Evolutionary conservation across 768 basidiomycete species (phyloP).

Genomic region (Podaxis sp.): DNA sequence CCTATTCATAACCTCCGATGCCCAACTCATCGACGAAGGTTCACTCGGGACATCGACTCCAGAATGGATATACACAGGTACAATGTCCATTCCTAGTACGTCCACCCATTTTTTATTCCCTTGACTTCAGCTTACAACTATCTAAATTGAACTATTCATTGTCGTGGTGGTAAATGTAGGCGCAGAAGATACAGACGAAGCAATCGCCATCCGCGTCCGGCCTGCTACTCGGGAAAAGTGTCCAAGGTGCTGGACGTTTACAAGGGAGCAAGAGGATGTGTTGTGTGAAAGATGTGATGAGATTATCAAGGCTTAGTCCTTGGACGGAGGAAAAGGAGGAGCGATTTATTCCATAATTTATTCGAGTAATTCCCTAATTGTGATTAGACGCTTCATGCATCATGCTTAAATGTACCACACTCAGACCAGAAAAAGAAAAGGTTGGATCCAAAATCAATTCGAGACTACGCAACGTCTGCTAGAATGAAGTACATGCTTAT

Average conservation of each 20-base stretch:
- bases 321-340: background rate
- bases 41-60: conserved; percentile 39
- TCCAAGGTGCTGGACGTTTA: conserved; percentile 89
- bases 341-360: background rate
- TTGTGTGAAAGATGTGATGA: conserved; percentile 67
- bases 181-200: conserved; percentile 28
- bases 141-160: too few relatives aligned
- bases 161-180: background rate
- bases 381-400: background rate
- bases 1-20: conserved; percentile 82
- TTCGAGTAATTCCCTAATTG: background rate
- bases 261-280: conserved; percentile 44
- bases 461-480: too few relatives aligned
- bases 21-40: conserved; percentile 46
- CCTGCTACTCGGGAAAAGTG: conserved; percentile 72
- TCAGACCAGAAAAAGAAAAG: too few relatives aligned
- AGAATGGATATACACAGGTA: conserved; percentile 50
- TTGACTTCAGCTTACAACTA: background rate
- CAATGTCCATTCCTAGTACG: conserved; percentile 46
- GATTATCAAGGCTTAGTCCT: conserved; percentile 21
- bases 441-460: too few relatives aligned
- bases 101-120: background rate
- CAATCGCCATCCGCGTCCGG: conserved; percentile 51
- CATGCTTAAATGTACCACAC: too few relatives aligned
- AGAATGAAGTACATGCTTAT: too few relatives aligned